Percentiles rank a stretch among this genome's conserved stretches.
phyloP scores from a whole-genome alignment of 2,329 filamentous ascomycete species.

The Scytalidium lignicola region DNA sequence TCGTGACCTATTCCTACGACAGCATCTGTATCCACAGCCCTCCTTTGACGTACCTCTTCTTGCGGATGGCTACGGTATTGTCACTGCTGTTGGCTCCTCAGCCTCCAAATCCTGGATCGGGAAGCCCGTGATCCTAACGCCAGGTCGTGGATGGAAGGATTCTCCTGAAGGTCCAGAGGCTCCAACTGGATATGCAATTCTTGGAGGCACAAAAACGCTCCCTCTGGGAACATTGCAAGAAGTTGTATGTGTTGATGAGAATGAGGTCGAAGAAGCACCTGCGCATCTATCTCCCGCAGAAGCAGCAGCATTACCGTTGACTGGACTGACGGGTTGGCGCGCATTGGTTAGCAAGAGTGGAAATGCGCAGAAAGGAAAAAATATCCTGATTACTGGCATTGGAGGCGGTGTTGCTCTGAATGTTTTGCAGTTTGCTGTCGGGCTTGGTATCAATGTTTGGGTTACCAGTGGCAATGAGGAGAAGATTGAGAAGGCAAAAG shows the following conservation, averaged over 20 bases:
- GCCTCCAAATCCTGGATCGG: constrained; percentile 47
- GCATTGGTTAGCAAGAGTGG: constrained; percentile 75
- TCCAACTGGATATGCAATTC: constrained; percentile 53
- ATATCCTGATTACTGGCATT: constrained; percentile 84
- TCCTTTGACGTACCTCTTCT: constrained; percentile 75
- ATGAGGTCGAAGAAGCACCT: constrained; percentile 73
- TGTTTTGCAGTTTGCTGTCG: constrained; percentile 73
- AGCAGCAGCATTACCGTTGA: constrained; percentile 78
- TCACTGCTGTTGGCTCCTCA: constrained; percentile 57
- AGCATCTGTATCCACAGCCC: constrained; percentile 83
- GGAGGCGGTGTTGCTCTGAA: constrained; percentile 87
- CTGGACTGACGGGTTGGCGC: constrained; percentile 83
- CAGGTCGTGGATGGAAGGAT: constrained; percentile 71
- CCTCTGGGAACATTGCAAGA: constrained; percentile 70
- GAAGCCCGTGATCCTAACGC: constrained; percentile 73
- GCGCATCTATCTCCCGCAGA: constrained; percentile 66
- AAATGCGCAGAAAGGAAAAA: constrained; percentile 58
- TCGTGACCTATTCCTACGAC: constrained; percentile 89
- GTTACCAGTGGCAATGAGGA: constrained; percentile 51
- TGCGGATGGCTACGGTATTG: constrained; percentile 75
- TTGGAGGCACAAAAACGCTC: constrained; percentile 63
- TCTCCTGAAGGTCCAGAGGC: constrained; percentile 70
- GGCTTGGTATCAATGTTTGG: constrained; percentile 44
- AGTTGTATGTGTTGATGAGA: constrained; percentile 61
- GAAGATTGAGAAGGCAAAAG: constrained; percentile 66